Base-by-base conservation (phyloP, 305 asterid species). In the Solanum hybrid region DNA sequence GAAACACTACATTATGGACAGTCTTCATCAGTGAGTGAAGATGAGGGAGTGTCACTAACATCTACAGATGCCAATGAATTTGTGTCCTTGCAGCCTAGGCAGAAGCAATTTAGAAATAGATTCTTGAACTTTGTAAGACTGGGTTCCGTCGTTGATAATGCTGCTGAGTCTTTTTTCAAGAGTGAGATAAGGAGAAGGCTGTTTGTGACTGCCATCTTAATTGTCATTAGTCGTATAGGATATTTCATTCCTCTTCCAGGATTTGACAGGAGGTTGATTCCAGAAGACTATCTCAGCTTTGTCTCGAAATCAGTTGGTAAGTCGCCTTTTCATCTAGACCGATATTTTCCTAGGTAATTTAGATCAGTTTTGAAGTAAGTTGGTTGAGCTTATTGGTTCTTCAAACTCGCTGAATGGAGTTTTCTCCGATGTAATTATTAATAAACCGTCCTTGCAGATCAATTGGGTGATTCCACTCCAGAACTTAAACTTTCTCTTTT, bases 241-340 rank as follows among this genome's bases (percentile, higher is more conserved):
- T 97, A 97, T 91, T 97, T 97, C 89, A 95, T 97, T 91, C 99
- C 99, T 46, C 92, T 97, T 51, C 99, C 99, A n/a, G 99, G 99
- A 86, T 97, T 95, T 83, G 99, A 97, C 92, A 92, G 99, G 93
- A 94, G 97, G 91, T 90, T 97, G 94, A 96, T 97, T 92, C 99
- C 99, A 31, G 95, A 95, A 88, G 94, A 97, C 92, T 97, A 97
- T 92, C 98, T 97, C 90, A 95, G 98, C 88, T 97, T 97, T 91
- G 93, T 93, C 91, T 97, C 99, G 4, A 98, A 98, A 74, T 96
- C 98, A 88, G 94, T 94, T 74, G 98, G 99, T 97, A 93, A 93
- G 96, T 82, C 61, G 71, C 40, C n/a, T 86, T 87, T 11, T 51
- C 31, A 84, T 84, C 76, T 90, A 51, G 33, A 57, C 51, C 46